Conservation (phyloP, 2,329 filamentous ascomycete species). For the Gyromitra esculenta region DNA sequence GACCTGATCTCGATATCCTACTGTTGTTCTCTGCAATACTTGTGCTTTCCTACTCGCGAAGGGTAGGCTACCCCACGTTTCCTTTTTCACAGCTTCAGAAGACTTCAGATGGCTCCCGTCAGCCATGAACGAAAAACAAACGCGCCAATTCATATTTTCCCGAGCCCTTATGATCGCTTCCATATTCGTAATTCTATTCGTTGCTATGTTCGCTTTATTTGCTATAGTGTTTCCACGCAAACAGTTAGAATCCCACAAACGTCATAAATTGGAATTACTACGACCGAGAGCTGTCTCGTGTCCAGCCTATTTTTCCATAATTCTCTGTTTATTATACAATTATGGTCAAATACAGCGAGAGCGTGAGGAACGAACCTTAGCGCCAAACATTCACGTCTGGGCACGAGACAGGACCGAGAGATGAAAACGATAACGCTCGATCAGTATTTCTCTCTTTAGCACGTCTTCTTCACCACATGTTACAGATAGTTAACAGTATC, state of each 20-base stretch:
- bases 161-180: neutral
- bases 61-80: neutral
- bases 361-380: no score
- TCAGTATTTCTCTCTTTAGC: neutral
- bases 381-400: no score
- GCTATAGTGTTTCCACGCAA: constrained; percentile 2
- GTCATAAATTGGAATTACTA: constrained; percentile 1
- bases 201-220: neutral
- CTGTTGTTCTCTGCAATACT: neutral
- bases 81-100: no score
- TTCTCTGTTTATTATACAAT: no score
- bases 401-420: neutral
- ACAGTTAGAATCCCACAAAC: neutral
- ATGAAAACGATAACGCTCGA: neutral
- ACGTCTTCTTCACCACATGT: neutral
- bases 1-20: neutral
- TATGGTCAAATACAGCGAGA: no score
- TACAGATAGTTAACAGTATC: no score
- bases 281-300: neutral
- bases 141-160: constrained; percentile 4
- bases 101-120: neutral
- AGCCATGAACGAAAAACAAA: neutral
- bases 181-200: neutral
- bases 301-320: no score
- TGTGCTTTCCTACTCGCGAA: neutral